Conservation (phyloP, 2,329 filamentous ascomycete genomes). For the Coniochaeta sp. region DNA sequence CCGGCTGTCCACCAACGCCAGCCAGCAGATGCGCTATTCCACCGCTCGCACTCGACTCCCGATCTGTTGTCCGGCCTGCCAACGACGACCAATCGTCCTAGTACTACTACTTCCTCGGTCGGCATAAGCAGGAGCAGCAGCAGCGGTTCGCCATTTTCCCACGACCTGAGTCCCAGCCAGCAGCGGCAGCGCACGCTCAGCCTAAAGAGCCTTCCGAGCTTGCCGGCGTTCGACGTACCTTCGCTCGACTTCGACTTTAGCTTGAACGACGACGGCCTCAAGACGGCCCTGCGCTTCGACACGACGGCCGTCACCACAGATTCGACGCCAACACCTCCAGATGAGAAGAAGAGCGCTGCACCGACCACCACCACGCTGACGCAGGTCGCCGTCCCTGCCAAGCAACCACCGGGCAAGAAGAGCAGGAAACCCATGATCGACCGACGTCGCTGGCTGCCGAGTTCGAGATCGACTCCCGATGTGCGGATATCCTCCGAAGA, state of each 20-base stretch:
- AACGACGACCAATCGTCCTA: too few species aligned
- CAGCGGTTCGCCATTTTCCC: slow-evolving; percentile 9
- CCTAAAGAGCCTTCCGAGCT: slow-evolving; percentile 26
- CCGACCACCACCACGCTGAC: slow-evolving; percentile 7
- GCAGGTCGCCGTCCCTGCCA: slow-evolving; percentile 14
- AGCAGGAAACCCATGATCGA: slow-evolving; percentile 39
- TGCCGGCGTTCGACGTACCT: slow-evolving; percentile 43
- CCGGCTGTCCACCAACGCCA: slow-evolving; percentile 34
- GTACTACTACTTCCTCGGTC: slow-evolving; percentile 7
- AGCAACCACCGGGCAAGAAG: slow-evolving; percentile 21
- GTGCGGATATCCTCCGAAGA: slow-evolving; percentile 19
- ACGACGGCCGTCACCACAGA: slow-evolving; percentile 12
- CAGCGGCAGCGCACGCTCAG: slow-evolving; percentile 14
- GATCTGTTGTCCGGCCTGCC: slow-evolving; percentile 20
- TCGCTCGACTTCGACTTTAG: slow-evolving; percentile 44
- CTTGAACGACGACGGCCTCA: slow-evolving; percentile 23
- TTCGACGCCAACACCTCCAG: slow-evolving; percentile 4
- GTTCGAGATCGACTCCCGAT: slow-evolving; percentile 33
- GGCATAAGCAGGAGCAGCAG: too few species aligned
- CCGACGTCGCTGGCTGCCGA: slow-evolving; percentile 43
- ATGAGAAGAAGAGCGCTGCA: slow-evolving; percentile 5
- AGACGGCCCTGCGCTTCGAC: slow-evolving; percentile 35
- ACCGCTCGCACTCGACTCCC: slow-evolving; percentile 26
- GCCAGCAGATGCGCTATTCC: slow-evolving; percentile 26
- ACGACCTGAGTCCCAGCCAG: slow-evolving; percentile 8